Conservation (phyloP, 2,329 filamentous ascomycete genomes). For the Botrytis sinoallii region DNA sequence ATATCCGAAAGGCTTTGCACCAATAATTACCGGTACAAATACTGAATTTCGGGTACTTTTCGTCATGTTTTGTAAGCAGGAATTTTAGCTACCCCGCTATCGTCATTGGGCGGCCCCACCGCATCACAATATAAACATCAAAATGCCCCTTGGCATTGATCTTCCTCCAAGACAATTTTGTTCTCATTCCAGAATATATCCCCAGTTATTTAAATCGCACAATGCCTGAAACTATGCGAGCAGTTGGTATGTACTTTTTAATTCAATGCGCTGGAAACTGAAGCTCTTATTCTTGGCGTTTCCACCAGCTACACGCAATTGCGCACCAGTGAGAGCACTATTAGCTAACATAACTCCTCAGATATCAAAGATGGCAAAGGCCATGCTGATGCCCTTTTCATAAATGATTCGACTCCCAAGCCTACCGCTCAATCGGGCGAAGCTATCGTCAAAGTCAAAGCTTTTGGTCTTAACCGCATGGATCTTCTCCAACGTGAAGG, state of each 20-base stretch:
- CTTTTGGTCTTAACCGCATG: constrained; percentile 86
- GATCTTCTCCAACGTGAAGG: constrained; percentile 75
- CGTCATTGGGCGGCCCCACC: constrained; percentile 18
- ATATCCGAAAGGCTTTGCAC: not conserved
- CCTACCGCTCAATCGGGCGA: constrained; percentile 56
- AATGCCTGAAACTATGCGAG: constrained; percentile 34
- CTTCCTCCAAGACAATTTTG: not conserved
- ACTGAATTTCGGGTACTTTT: not conserved
- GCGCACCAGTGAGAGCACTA: not conserved
- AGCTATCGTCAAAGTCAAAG: constrained; percentile 77
- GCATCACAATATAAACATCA: not conserved
- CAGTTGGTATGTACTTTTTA: constrained; percentile 29
- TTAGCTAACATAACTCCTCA: constrained; percentile 14
- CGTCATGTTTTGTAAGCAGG: constrained; percentile 17
- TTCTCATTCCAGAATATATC: not conserved
- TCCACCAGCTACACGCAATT: not conserved
- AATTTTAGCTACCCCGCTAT: constrained; percentile 23
- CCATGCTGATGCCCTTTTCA: constrained; percentile 50
- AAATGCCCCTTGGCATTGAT: not conserved
- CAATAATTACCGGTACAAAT: not conserved
- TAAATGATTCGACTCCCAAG: constrained; percentile 52
- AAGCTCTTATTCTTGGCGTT: not conserved
- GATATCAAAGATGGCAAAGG: constrained; percentile 56
- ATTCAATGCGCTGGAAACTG: not conserved
- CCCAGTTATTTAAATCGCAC: not conserved